phyloP scores from a whole-genome alignment of 306 rosid genomes.

The Cucumis melo region DNA sequence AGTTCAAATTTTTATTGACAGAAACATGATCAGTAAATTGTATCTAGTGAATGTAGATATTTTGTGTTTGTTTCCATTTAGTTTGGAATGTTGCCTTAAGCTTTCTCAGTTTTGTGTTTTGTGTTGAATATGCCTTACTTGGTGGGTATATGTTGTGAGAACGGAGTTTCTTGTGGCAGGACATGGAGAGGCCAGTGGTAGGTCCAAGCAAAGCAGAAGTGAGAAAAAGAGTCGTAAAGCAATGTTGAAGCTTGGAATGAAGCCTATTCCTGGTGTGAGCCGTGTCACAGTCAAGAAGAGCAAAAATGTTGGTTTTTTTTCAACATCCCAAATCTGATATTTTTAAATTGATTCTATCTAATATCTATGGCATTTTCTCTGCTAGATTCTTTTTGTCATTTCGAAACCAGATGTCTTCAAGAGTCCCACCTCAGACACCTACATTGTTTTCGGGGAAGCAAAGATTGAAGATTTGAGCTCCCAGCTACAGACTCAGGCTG shows the following conservation, averaged over 20 bases:
- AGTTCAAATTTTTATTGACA: background rate
- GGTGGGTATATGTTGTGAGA: background rate
- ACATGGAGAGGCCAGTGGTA: slow-evolving; percentile 53
- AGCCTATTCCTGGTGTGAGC: slow-evolving; percentile 70
- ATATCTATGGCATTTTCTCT: background rate
- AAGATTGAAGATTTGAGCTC: slow-evolving; percentile 88
- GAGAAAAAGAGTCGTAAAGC: slow-evolving; percentile 92
- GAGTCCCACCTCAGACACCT: slow-evolving; percentile 84
- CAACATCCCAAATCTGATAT: background rate
- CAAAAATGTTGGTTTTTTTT: slow-evolving; percentile 52
- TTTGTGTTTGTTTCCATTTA: background rate
- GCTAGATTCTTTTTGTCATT: slow-evolving; percentile 72
- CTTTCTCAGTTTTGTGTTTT: background rate
- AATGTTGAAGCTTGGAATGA: slow-evolving; percentile 85
- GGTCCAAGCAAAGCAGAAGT: slow-evolving; percentile 85
- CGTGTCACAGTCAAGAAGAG: slow-evolving; percentile 77
- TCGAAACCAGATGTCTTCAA: slow-evolving; percentile 86
- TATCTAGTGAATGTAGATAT: background rate
- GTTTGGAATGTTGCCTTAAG: background rate
- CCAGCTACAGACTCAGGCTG: slow-evolving; percentile 78
- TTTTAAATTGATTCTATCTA: background rate
- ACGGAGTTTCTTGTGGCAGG: background rate
- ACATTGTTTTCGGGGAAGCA: slow-evolving; percentile 78
- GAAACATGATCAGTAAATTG: background rate
- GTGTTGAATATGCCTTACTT: background rate